A percentile compares a stretch with the other conserved stretches of the same genome.
These are phyloP conservation scores for Penicillium sp. DNA, from an alignment of 2,329 filamentous ascomycete species.

Conservation along the genomic window DNA sequence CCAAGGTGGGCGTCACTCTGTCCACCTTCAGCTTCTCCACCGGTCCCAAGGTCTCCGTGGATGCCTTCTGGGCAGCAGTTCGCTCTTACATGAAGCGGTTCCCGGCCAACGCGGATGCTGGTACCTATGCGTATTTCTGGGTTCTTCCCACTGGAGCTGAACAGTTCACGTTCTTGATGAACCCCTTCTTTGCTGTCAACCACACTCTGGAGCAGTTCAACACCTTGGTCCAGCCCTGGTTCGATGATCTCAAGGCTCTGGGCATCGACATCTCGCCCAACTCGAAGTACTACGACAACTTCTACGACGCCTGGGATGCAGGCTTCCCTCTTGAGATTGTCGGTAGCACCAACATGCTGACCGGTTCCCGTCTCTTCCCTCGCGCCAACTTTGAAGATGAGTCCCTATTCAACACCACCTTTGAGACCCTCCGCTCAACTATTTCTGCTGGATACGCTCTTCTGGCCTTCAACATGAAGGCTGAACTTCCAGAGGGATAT, in stretches of 20 bases:
- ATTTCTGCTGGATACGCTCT: constrained; percentile 23
- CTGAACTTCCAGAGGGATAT: constrained; percentile 16
- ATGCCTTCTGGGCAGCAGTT: constrained; percentile 27
- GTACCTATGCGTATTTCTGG: constrained; percentile 31
- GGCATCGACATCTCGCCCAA: constrained; percentile 21
- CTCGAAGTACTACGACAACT: constrained; percentile 24
- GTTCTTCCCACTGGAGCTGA: constrained; percentile 15
- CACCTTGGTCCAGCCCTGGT: constrained; percentile 24
- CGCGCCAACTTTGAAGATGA: constrained; percentile 27
- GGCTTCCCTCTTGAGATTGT: constrained; percentile 25
- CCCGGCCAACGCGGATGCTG: constrained; percentile 22
- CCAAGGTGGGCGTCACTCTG: constrained; percentile 22
- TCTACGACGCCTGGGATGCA: constrained; percentile 23
- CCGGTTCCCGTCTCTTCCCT: constrained; percentile 33
- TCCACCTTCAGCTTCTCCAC: constrained; percentile 26
- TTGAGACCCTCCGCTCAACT: constrained; percentile 20
- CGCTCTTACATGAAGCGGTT: constrained; percentile 25
- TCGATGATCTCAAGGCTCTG: constrained; percentile 18
- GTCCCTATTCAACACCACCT: constrained; percentile 24
- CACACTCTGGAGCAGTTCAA: constrained; percentile 24
- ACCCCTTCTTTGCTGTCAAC: constrained; percentile 24
- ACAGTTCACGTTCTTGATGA: constrained; percentile 30
- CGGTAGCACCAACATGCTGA: constrained; percentile 17
- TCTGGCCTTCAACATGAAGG: constrained; percentile 31
- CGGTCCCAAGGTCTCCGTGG: constrained; percentile 14